phyloP scores from a whole-genome alignment of 805 yeast species.

The Debaryomyces prosopidis region DNA sequence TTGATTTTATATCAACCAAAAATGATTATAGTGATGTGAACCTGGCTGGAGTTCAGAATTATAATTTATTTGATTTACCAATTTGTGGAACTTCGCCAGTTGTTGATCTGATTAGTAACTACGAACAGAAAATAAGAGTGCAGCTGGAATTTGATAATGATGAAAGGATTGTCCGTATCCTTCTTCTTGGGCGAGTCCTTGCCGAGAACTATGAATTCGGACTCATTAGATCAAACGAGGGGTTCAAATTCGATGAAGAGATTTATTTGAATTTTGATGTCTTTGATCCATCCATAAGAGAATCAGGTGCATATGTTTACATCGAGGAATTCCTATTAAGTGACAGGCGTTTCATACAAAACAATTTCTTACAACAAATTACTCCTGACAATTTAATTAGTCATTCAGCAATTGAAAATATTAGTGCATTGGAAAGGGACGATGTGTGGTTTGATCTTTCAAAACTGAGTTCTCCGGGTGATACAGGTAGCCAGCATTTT shows the following conservation, averaged over 20 bases:
- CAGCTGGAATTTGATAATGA: slow-evolving; percentile 44
- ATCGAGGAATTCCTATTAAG: slow-evolving; percentile 36
- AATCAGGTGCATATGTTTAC: slow-evolving; percentile 22
- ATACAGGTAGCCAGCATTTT: slow-evolving; percentile 14
- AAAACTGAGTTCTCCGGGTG: slow-evolving; percentile 6
- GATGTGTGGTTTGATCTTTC: slow-evolving; percentile 21
- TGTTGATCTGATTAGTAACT: slow-evolving; percentile 14
- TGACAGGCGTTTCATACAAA: slow-evolving; percentile 43
- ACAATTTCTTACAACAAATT: slow-evolving; percentile 38
- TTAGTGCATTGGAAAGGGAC: slow-evolving; percentile 25
- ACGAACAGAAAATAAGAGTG: slow-evolving; percentile 16
- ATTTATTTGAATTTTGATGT: slow-evolving; percentile 25
- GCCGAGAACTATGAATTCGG: slow-evolving; percentile 59
- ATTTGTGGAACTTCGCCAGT: slow-evolving; percentile 54
- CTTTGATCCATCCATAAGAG: slow-evolving; percentile 15
- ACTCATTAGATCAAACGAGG: slow-evolving; percentile 44
- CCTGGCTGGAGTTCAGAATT: slow-evolving; percentile 57
- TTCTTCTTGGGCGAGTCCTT: slow-evolving; percentile 50
- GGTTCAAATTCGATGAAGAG: slow-evolving; percentile 43
- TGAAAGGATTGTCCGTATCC: slow-evolving; percentile 51
- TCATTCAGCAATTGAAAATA: slow-evolving; percentile 6
- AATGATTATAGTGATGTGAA: slow-evolving; percentile 49
- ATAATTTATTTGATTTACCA: slow-evolving; percentile 62
- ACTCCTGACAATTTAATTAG: slow-evolving; percentile 27
- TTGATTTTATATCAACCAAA: slow-evolving; percentile 57